Conservation (phyloP, 2,329 filamentous ascomycete genomes). For the Hypoxylon sp. region DNA sequence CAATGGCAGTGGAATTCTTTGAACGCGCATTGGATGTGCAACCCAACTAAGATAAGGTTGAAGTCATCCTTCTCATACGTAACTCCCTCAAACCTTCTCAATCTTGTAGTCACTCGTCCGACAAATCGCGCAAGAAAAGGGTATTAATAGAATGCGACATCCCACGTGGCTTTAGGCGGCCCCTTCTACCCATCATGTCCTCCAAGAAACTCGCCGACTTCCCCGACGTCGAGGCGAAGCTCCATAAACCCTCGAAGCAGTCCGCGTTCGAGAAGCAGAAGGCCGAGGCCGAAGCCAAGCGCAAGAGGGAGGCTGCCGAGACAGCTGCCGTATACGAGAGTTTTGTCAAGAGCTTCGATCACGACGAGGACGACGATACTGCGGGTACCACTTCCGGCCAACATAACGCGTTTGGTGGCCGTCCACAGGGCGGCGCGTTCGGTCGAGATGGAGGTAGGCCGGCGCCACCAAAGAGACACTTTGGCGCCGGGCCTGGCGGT, state of each 20-base stretch:
- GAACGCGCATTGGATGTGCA: constrained; percentile 10
- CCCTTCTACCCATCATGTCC: constrained; percentile 56
- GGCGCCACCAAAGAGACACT: constrained; percentile 72
- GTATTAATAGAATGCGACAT: constrained; percentile 33
- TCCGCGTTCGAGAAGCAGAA: constrained; percentile 91
- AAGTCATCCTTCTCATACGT: constrained; percentile 19
- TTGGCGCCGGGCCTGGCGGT: constrained; percentile 68
- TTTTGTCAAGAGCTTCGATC: constrained; percentile 85
- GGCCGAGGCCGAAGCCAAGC: constrained; percentile 90
- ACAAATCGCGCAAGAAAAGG: constrained; percentile 2
- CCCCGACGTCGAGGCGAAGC: constrained; percentile 81
- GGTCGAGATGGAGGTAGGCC: constrained; percentile 52
- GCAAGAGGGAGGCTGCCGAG: constrained; percentile 85
- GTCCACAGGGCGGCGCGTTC: constrained; percentile 43
- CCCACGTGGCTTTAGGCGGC: constrained; percentile 11
- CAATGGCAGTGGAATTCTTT: constrained; percentile 1
- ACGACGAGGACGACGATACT: constrained; percentile 65
- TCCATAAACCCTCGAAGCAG: constrained; percentile 84
- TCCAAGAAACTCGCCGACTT: constrained; percentile 70
- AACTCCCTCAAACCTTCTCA: constrained; percentile 22
- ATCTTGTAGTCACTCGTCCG: background rate
- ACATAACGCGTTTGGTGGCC: constrained; percentile 38
- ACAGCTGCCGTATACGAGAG: constrained; percentile 89
- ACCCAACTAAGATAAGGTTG: constrained; percentile 15
- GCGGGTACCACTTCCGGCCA: constrained; percentile 39